A percentile compares a stretch with the other conserved stretches of the same genome.
phyloP scores from a whole-genome alignment of 2,329 filamentous ascomycete species.

The Coniochaeta sp. region DNA sequence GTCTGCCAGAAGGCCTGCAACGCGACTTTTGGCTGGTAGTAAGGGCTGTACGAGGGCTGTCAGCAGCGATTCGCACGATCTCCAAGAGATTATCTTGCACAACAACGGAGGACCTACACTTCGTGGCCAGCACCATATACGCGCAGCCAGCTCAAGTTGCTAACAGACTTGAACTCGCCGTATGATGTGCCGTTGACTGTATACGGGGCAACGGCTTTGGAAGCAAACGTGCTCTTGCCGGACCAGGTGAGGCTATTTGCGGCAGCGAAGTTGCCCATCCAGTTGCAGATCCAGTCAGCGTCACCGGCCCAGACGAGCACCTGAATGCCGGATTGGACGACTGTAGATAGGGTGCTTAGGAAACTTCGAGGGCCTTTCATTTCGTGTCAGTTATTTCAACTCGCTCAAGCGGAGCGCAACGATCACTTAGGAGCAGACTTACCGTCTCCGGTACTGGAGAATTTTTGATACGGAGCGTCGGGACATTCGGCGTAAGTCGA shows the following conservation, averaged over 20 bases:
- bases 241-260: slow-evolving; percentile 37
- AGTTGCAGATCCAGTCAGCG: slow-evolving; percentile 52
- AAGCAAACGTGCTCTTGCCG: slow-evolving; percentile 29
- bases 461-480: slow-evolving; percentile 24
- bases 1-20: slow-evolving; percentile 3
- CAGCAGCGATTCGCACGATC: background rate
- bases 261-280: slow-evolving; percentile 40
- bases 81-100: background rate
- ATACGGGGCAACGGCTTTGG: slow-evolving; percentile 29
- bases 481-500: slow-evolving; percentile 32
- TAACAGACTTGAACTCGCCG: slow-evolving; percentile 42
- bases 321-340: slow-evolving; percentile 38
- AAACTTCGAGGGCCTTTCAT: slow-evolving; percentile 29
- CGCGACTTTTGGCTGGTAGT: slow-evolving; percentile 3
- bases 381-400: slow-evolving; percentile 14
- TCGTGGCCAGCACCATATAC: slow-evolving; percentile 39
- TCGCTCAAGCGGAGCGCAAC: too few species aligned
- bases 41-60: background rate
- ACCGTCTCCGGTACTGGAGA: slow-evolving; percentile 31
- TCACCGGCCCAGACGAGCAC: slow-evolving; percentile 49
- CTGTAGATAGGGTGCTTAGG: slow-evolving; percentile 30
- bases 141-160: slow-evolving; percentile 40
- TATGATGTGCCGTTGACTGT: slow-evolving; percentile 36
- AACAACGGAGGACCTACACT: slow-evolving; percentile 21
- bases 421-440: background rate